Evolutionary conservation across 2,329 filamentous ascomycete genomes (phyloP).

Genomic region (Cadophora gregata): DNA sequence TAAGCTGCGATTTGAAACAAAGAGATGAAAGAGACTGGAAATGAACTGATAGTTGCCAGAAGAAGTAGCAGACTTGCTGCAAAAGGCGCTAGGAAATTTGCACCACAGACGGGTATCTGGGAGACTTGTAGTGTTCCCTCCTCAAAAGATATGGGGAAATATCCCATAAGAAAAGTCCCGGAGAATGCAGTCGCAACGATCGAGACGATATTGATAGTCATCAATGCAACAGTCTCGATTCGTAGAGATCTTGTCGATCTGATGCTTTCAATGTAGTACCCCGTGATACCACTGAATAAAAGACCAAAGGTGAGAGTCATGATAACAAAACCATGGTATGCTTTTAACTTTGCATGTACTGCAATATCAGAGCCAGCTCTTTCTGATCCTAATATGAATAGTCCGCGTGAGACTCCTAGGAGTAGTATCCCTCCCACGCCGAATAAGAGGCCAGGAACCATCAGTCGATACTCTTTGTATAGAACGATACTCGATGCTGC

Average conservation of each 20-base stretch:
- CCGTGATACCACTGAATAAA: conserved; percentile 29
- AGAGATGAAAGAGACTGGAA: conserved; percentile 31
- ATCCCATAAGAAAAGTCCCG: conserved; percentile 33
- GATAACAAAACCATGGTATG: conserved; percentile 33
- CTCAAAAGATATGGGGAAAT: conserved; percentile 35
- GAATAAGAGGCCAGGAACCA: conserved; percentile 37
- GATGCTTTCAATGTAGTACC: conserved; percentile 26
- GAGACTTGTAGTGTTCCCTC: conserved; percentile 23
- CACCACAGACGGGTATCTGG: conserved; percentile 17
- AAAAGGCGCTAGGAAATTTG: conserved; percentile 27
- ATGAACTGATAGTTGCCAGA: conserved; percentile 27
- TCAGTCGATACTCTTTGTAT: conserved; percentile 41
- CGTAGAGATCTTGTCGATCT: conserved; percentile 17
- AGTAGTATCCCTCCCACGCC: conserved; percentile 31
- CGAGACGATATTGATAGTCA: conserved; percentile 28
- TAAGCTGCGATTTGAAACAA: conserved; percentile 33
- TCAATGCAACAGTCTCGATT: conserved; percentile 23
- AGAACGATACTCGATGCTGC: conserved; percentile 29
- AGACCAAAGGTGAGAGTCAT: conserved; percentile 38
- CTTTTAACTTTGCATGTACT: conserved; percentile 26
- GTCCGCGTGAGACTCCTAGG: conserved; percentile 34
- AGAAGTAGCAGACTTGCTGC: conserved; percentile 28
- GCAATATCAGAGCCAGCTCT: conserved; percentile 24
- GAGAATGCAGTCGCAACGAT: conserved; percentile 30
- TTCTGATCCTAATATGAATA: conserved; percentile 33